phyloP scores from a whole-genome alignment of 2,329 filamentous ascomycete genomes.

The Aplosporella prunicola region DNA sequence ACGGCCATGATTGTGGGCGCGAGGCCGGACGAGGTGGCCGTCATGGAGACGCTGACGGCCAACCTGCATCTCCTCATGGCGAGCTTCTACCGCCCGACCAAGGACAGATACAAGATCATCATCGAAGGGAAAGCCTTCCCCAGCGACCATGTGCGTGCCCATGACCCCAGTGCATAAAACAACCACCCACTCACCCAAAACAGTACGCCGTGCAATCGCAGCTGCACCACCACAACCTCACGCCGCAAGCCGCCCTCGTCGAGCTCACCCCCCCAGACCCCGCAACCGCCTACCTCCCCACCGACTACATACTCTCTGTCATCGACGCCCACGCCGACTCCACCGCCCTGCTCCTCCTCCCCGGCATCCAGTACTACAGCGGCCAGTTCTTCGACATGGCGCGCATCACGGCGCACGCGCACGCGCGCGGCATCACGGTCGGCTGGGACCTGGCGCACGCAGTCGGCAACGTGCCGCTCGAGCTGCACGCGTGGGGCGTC shows the following conservation, averaged over 20 bases:
- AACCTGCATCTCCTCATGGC: conserved; percentile 78
- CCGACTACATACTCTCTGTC: conserved; percentile 57
- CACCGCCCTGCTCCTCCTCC: conserved; percentile 68
- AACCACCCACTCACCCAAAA: neutral
- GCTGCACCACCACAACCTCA: conserved; percentile 58
- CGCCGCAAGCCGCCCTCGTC: conserved; percentile 60
- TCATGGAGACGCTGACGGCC: conserved; percentile 79
- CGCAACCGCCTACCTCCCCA: conserved; percentile 52
- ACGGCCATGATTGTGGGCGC: conserved; percentile 70
- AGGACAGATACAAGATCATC: conserved; percentile 64
- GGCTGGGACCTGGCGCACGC: conserved; percentile 89
- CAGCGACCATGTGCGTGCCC: conserved; percentile 59
- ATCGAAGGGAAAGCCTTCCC: conserved; percentile 88
- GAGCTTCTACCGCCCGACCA: conserved; percentile 68
- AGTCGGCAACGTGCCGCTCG: conserved; percentile 70
- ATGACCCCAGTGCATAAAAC: neutral
- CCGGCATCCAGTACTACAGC: conserved; percentile 86
- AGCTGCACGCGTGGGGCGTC: conserved; percentile 79
- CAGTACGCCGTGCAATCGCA: conserved; percentile 80
- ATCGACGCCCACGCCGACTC: conserved; percentile 67
- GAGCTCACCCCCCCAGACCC: conserved; percentile 53
- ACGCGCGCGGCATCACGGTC: conserved; percentile 58
- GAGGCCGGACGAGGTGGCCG: conserved; percentile 60
- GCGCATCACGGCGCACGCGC: conserved; percentile 68
- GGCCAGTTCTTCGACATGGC: conserved; percentile 81